Evolutionary conservation across 148 eudicot genomes (phyloP), one percentile per base, ranked within the genome.

Genomic region (Nyssa sinensis): DNA sequence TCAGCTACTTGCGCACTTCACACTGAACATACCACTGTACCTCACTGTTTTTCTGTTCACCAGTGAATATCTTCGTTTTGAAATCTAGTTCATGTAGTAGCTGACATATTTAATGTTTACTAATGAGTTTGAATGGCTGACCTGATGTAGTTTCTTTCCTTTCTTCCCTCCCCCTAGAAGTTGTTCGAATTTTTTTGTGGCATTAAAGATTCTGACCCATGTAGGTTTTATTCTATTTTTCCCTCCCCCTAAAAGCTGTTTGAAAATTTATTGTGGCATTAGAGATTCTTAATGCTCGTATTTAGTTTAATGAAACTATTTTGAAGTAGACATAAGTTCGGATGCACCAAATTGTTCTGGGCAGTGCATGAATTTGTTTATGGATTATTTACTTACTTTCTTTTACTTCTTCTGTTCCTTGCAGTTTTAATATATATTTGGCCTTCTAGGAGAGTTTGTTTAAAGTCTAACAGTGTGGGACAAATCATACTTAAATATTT

Each of bases 401-500:
- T 51, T 71, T 64, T 11, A 58, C 37, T 33, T 61, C 68, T 39
- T 34, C 7, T 65, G 63, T 61, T 30, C 64, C 58, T 73, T 41
- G n/a, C 23, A n/a, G 29, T 59, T 49, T 32, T 29, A 41, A 35
- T 3, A 21, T 10, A 31, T 67, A 13, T 28, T 27, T 30, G 23
- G 59, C 47, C 32, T 57, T 30, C 55, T 39, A 49, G 47, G 29
- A 37, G 31, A 27, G 32, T 53, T 32, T 24, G 6, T 23, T 24
- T 55, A 4, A 60, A 71, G 66, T 37, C 28, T 13, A 21, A 72
- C 25, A 8, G 24, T 17, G 13, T 19, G 2, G 16, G 7, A 35
- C 13, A 69, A 69, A 14, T 4, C 61, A 59, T 32, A 77, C 25
- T 67, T 72, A 29, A 47, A 55, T 57, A 59, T 57, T 25, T 65